Conservation (phyloP, 108 stramenopile genomes). For the Pseudonitzschia delicatissima region DNA sequence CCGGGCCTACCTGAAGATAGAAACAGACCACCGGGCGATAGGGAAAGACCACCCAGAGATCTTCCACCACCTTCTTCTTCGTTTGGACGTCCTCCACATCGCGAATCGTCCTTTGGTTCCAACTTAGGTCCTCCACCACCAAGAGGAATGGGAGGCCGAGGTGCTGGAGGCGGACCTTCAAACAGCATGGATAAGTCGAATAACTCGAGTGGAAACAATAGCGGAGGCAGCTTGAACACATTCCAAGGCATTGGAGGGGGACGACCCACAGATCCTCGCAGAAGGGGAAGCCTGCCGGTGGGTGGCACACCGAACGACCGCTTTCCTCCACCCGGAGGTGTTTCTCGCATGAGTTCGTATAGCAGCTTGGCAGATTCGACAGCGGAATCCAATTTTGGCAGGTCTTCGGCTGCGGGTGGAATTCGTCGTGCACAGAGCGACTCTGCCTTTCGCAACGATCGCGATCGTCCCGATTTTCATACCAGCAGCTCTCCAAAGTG, state of each 20-base stretch:
- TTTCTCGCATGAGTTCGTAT: constrained; percentile 26
- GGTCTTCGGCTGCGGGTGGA: constrained; percentile 12
- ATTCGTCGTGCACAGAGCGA: constrained; percentile 7
- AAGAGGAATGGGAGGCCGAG: constrained; percentile 5
- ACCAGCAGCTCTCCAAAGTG: neutral
- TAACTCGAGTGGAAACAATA: neutral
- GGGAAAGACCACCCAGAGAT: constrained; percentile 28
- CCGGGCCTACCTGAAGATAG: neutral
- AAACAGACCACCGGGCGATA: neutral
- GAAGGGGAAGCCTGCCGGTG: constrained; percentile 7
- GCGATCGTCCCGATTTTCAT: neutral
- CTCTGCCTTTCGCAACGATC: constrained; percentile 8
- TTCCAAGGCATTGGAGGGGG: too few species aligned
- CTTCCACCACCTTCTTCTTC: constrained; percentile 20
- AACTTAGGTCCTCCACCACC: neutral
- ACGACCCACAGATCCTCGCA: constrained; percentile 40
- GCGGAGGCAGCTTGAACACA: neutral
- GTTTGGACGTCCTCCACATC: neutral
- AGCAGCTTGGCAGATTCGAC: constrained; percentile 39
- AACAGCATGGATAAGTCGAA: too few species aligned
- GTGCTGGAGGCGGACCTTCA: neutral
- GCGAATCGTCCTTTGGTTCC: neutral
- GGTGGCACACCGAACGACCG: constrained; percentile 3
- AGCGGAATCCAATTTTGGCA: constrained; percentile 7
- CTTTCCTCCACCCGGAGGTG: neutral